Conservation (phyloP, 345 rosid species). For the Litchi chinensis region DNA sequence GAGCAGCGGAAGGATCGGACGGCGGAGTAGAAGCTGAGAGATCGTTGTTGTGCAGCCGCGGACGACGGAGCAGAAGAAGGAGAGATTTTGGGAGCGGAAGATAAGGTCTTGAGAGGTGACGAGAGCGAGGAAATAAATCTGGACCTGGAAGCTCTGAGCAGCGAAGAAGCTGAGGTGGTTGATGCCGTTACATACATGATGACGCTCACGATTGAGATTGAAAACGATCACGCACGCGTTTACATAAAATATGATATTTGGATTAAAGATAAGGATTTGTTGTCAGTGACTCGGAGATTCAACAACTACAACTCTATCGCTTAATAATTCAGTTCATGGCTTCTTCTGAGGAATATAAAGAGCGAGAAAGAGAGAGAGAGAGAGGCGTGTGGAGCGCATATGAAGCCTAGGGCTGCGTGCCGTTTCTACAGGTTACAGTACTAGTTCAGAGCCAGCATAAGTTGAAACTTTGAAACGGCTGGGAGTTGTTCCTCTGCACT, state of each 20-base stretch:
- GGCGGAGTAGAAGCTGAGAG: conserved; percentile 53
- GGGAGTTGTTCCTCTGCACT: background rate
- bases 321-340: conserved; percentile 10
- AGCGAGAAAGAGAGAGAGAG: background rate
- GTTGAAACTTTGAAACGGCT: background rate
- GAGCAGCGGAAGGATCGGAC: conserved; percentile 48
- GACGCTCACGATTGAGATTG: conserved; percentile 8
- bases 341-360: background rate
- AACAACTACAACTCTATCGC: background rate
- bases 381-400: conserved; percentile 36
- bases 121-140: conserved; percentile 35
- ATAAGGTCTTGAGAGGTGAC: conserved; percentile 18
- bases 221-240: conserved; percentile 27
- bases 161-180: conserved; percentile 52
- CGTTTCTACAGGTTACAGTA: conserved; percentile 6
- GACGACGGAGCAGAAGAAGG: conserved; percentile 26
- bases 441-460: conserved; percentile 2
- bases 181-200: conserved; percentile 72
- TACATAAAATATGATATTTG: background rate
- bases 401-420: conserved; percentile 36
- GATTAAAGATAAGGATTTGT: conserved; percentile 17
- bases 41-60: conserved; percentile 42
- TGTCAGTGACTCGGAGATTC: background rate
- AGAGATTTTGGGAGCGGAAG: conserved; percentile 18
- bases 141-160: conserved; percentile 67